phyloP scores from a whole-genome alignment of 176 grass and related monocot genomes.

The Avena atlantica region DNA sequence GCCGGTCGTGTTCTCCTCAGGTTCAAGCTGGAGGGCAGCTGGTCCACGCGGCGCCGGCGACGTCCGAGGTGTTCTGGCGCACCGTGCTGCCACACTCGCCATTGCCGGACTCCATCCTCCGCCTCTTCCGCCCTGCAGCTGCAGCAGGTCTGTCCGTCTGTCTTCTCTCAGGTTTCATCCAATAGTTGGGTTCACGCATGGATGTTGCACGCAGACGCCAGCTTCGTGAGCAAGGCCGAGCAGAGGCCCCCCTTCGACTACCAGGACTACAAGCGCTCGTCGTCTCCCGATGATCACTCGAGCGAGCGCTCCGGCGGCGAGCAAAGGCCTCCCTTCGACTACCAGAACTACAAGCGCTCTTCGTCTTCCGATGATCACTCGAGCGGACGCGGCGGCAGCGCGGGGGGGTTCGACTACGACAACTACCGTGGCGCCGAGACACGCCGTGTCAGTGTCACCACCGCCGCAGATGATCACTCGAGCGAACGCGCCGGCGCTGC shows the following conservation, averaged over 20 bases:
- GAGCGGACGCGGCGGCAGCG: not conserved
- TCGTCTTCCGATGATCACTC: not conserved
- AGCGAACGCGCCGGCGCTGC: not conserved
- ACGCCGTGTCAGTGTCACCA: no score
- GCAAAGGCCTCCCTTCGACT: not conserved
- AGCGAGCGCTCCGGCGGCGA: not conserved
- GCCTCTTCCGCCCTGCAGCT: slow-evolving; percentile 18
- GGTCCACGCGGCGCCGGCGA: slow-evolving; percentile 38
- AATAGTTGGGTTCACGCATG: not conserved
- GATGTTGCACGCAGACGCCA: not conserved
- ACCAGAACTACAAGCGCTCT: slow-evolving; percentile 22
- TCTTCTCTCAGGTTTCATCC: not conserved
- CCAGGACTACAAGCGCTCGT: slow-evolving; percentile 27
- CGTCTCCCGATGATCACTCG: not conserved
- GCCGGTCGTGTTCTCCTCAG: not conserved
- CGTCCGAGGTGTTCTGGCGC: slow-evolving; percentile 49
- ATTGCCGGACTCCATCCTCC: slow-evolving; percentile 44
- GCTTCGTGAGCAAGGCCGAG: not conserved
- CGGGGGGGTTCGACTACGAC: not conserved
- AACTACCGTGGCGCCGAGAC: not conserved
- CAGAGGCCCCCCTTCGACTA: slow-evolving; percentile 13
- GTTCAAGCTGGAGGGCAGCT: slow-evolving; percentile 37
- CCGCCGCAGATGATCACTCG: not conserved
- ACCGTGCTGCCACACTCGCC: slow-evolving; percentile 39
- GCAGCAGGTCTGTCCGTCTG: slow-evolving; percentile 24